Percentiles rank a stretch among this genome's conserved stretches.
Evolutionary conservation across 2,329 filamentous ascomycete species (phyloP).

Genomic region (Alternaria sp.): DNA sequence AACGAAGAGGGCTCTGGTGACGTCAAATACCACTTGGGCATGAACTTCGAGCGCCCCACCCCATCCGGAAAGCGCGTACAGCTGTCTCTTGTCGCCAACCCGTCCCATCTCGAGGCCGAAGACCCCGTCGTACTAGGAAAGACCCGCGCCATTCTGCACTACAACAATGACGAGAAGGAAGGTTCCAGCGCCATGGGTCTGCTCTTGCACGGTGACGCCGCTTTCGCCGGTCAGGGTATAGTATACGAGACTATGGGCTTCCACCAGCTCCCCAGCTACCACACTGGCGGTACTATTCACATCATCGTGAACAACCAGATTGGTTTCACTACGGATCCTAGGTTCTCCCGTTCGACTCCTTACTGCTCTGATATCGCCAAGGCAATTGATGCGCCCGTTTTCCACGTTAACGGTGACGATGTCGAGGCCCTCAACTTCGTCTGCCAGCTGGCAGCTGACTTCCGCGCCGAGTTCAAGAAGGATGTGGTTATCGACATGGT

Average conservation of each 20-base stretch:
- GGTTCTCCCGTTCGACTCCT: constrained; percentile 94
- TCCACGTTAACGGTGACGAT: constrained; percentile 99
- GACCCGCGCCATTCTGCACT: constrained; percentile 97
- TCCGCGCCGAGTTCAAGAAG: constrained; percentile 98
- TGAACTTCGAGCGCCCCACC: constrained; percentile 99
- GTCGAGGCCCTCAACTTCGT: constrained; percentile 98
- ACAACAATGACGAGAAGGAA: constrained; percentile 93
- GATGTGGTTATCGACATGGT: constrained; percentile 98
- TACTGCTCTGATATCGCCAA: constrained; percentile 99
- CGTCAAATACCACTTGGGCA: constrained; percentile 99
- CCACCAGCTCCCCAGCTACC: constrained; percentile 93
- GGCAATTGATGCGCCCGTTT: constrained; percentile 96
- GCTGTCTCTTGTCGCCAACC: constrained; percentile 96
- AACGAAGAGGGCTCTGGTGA: constrained; percentile 97
- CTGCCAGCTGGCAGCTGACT: constrained; percentile 95
- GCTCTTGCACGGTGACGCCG: constrained; percentile 94
- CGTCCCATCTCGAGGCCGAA: constrained; percentile 96
- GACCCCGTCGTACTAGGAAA: constrained; percentile 98
- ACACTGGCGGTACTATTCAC: constrained; percentile 96
- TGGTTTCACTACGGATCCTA: constrained; percentile 97
- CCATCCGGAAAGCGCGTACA: constrained; percentile 99
- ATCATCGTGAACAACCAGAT: constrained; percentile 99
- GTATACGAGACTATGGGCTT: constrained; percentile 99
- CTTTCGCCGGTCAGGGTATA: constrained; percentile 93
- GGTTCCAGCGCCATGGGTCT: constrained; percentile 94